These are phyloP conservation scores for Glycine soja DNA, from an alignment of 306 rosid species.

Conservation along the genomic window DNA sequence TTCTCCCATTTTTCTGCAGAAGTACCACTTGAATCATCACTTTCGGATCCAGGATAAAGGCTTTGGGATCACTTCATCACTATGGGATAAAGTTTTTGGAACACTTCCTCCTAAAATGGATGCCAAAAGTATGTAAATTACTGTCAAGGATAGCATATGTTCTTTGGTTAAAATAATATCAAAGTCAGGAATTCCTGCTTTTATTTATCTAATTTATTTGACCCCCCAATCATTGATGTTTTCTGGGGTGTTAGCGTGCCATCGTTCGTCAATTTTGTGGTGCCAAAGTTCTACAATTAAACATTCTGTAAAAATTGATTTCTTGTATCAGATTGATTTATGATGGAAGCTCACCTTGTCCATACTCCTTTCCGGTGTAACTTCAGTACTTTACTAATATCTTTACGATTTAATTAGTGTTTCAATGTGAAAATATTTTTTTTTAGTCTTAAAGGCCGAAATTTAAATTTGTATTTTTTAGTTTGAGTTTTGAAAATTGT, in stretches of 20 bases:
- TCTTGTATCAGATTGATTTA: conserved; percentile 42
- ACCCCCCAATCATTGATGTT: conserved; percentile 28
- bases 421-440: too few species aligned
- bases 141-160: conserved; percentile 36
- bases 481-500: too few species aligned
- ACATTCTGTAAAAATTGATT: conserved; percentile 44
- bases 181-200: conserved; percentile 40
- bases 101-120: conserved; percentile 82
- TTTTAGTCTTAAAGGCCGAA: too few species aligned
- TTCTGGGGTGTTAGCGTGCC: conserved; percentile 53
- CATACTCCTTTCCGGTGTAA: conserved; percentile 28
- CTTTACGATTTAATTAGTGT: too few species aligned
- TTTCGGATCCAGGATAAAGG: conserved; percentile 86
- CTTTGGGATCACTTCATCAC: conserved; percentile 86
- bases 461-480: too few species aligned
- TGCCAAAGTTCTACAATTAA: conserved; percentile 41
- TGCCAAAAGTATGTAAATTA: conserved; percentile 57
- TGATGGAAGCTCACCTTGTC: conserved; percentile 37
- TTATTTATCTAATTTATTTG: conserved; percentile 47
- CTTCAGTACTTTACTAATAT: not conserved
- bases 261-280: conserved; percentile 50
- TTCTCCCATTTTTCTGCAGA: conserved; percentile 58
- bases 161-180: conserved; percentile 55
- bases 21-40: conserved; percentile 94
- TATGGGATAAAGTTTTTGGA: conserved; percentile 92